Conservation (phyloP, 768 basidiomycete species). For the Agrocybe pediades region DNA sequence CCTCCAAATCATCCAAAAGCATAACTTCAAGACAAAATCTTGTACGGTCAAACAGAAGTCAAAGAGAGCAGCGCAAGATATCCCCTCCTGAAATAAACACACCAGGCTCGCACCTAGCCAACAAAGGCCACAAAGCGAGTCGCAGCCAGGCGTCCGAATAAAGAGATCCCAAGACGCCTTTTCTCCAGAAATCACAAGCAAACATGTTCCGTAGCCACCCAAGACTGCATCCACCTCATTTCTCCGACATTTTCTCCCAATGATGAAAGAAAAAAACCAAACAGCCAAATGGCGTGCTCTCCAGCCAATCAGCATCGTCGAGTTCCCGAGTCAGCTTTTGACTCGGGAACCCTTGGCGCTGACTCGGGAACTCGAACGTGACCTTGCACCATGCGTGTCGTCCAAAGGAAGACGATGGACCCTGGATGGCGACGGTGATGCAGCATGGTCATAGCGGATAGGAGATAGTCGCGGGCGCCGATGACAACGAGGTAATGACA, state of each 20-base stretch:
- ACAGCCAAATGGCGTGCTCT: constrained; percentile 2
- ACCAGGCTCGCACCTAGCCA: too few species aligned
- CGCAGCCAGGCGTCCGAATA: too few species aligned
- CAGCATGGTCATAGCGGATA: background rate
- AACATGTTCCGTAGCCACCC: too few species aligned
- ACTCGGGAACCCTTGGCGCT: constrained; percentile 34
- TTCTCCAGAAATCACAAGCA: too few species aligned
- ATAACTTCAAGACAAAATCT: too few species aligned
- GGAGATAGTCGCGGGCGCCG: background rate
- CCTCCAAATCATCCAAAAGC: too few species aligned
- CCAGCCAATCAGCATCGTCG: background rate
- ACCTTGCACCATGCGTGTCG: constrained; percentile 5
- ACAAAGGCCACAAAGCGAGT: too few species aligned
- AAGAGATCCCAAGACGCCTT: too few species aligned
- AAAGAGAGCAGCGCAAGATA: too few species aligned
- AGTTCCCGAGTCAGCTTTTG: constrained; percentile 45
- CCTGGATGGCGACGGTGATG: background rate
- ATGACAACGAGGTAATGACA: constrained; percentile 4
- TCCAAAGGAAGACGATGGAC: background rate
- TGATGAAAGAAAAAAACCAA: background rate
- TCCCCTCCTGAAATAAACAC: too few species aligned
- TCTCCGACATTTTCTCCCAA: background rate
- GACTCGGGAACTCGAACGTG: constrained; percentile 43
- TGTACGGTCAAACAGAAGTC: too few species aligned
- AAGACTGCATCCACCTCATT: background rate